Evolutionary conservation across 306 rosid species (phyloP), one percentile per base, ranked within the genome.

Genomic region (Arachis stenosperma): DNA sequence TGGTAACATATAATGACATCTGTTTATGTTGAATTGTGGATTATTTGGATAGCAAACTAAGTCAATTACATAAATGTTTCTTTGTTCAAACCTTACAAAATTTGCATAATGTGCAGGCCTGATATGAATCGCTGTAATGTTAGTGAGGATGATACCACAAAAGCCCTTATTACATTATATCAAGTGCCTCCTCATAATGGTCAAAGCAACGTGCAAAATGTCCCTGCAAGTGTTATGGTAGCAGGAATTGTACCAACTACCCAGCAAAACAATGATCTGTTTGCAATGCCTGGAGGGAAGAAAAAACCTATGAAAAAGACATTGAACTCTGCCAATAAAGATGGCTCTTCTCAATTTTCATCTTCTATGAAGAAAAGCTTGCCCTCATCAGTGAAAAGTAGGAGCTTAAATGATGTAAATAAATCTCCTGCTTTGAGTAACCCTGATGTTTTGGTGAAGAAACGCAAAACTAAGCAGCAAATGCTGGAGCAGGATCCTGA

Each of bases 71-170:
- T 78, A 0, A 60, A 15, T 29, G 67, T 41, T 70, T 56, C 50
- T 46, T 17, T 3, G 27, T 13, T 76, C 61, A 56, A 80, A 55
- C 27, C 11, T 55, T 2, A 55, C 36, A 61, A 84, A 87, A 64
- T 61, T 53, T 64, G 61, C 57, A 69, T 73, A 42, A 68, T 54
- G 29, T 75, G 86, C 83, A 94, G 99, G 90, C 97, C 95, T 77
- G 91, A 88, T 79, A 86, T 91, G 99, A 91, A 91, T 75, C 89
- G 84, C 36, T 94, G 99, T 86, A 78, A 77, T 67, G 64, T 94
- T 78, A 85, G 81, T n/a, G 93, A 91, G 87, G 89, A 87, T 70
- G 99, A 91, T 84, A 91, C 99, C 52, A 88, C 87, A 10, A 86
- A 85, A 74, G 95, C 99, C 76, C 80, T 85, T 64, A 13, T 75